These are phyloP conservation scores for Coelastrella sp. DNA, from an alignment of 139 green algal species.

Conservation along the genomic window DNA sequence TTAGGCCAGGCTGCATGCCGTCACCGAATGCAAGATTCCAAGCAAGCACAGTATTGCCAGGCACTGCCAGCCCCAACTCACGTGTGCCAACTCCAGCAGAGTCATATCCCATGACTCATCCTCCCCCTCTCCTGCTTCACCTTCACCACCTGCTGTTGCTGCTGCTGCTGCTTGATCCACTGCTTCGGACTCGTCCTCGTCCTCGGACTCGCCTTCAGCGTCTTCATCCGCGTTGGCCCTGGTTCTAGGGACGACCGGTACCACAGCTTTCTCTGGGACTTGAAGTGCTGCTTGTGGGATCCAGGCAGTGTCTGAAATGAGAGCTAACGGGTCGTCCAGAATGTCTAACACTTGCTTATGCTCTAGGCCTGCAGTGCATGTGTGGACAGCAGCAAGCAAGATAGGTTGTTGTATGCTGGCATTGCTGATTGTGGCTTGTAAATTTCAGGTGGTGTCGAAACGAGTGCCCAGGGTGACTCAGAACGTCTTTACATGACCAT, in stretches of 20 bases:
- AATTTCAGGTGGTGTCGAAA: too few species aligned
- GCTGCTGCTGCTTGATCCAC: neutral
- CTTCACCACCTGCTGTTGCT: neutral
- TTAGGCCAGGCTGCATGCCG: too few species aligned
- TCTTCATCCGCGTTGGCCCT: neutral
- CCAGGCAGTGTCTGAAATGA: neutral
- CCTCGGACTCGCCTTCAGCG: neutral
- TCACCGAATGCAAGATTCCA: too few species aligned
- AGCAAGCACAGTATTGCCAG: too few species aligned
- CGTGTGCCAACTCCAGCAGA: conserved; percentile 14
- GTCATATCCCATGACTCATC: neutral
- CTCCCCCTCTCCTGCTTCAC: neutral
- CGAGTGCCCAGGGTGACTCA: too few species aligned
- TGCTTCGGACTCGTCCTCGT: neutral
- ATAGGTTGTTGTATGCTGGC: too few species aligned
- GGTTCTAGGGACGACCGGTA: neutral
- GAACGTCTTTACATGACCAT: too few species aligned
- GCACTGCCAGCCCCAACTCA: neutral
- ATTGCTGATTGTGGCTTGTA: too few species aligned
- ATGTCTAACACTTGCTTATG: neutral
- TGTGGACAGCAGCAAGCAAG: too few species aligned
- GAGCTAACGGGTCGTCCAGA: neutral
- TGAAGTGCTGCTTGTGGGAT: neutral
- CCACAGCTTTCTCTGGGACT: neutral
- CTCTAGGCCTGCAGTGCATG: neutral